These are phyloP conservation scores for Komagataella ulmi DNA, from an alignment of 805 yeast genomes.

Conservation along the genomic window DNA sequence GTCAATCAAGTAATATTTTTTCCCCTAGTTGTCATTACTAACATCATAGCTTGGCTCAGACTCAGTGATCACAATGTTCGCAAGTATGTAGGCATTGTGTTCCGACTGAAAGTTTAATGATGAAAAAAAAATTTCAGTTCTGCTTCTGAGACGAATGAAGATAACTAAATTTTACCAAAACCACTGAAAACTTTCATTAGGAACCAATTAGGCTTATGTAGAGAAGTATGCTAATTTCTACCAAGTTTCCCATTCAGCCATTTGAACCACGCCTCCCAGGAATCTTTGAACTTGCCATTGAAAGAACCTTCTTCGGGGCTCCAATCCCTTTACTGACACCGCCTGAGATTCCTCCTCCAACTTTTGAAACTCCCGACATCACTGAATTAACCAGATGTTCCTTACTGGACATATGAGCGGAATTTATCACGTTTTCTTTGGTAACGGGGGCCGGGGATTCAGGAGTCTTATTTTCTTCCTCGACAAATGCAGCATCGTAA, in stretches of 20 bases:
- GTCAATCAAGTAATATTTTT: slow-evolving; percentile 33
- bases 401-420: background rate
- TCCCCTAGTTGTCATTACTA: slow-evolving; percentile 76
- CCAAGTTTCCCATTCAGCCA: background rate
- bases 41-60: slow-evolving; percentile 4
- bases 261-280: background rate
- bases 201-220: background rate
- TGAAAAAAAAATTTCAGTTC: slow-evolving; percentile 75
- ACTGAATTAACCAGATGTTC: background rate
- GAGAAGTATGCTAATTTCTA: background rate
- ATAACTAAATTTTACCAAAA: slow-evolving; percentile 55
- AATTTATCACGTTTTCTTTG: background rate
- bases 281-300: background rate
- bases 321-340: background rate
- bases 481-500: background rate
- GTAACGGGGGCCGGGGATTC: background rate
- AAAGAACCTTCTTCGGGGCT: background rate
- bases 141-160: slow-evolving; percentile 93
- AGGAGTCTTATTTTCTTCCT: slow-evolving; percentile 6
- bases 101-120: slow-evolving; percentile 26
- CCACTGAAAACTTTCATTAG: slow-evolving; percentile 15
- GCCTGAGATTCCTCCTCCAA: background rate
- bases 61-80: background rate
- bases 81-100: background rate
- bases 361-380: background rate